Conservation (phyloP, 108 stramenopile genomes). For the Conticribra guillardii region DNA sequence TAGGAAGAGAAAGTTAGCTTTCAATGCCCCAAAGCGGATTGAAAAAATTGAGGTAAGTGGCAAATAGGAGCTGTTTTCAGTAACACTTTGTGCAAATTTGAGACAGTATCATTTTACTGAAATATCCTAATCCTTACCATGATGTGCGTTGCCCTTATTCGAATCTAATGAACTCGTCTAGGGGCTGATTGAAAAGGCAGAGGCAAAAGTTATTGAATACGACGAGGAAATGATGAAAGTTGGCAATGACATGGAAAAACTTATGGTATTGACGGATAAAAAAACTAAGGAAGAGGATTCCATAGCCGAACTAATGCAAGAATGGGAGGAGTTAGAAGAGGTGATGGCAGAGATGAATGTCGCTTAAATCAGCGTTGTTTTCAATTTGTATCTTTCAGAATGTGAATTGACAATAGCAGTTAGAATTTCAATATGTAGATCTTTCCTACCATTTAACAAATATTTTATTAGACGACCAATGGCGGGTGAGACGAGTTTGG, state of each 20-base stretch:
- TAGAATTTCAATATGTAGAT: not conserved
- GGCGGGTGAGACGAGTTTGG: too few relatives aligned
- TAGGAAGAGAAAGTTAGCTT: slow-evolving; percentile 69
- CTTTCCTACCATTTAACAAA: too few relatives aligned
- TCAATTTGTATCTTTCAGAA: not conserved
- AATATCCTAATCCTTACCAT: not conserved
- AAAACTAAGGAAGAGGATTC: slow-evolving; percentile 57
- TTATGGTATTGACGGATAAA: slow-evolving; percentile 65
- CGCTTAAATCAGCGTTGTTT: not conserved
- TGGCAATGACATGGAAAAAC: slow-evolving; percentile 76
- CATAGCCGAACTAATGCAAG: slow-evolving; percentile 70
- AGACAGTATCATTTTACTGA: too few relatives aligned
- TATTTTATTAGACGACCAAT: too few relatives aligned
- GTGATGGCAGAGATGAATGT: slow-evolving; percentile 54
- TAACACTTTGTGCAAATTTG: too few relatives aligned
- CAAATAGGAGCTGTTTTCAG: not conserved
- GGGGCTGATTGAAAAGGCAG: slow-evolving; percentile 69
- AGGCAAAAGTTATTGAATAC: slow-evolving; percentile 63
- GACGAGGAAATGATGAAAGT: slow-evolving; percentile 82
- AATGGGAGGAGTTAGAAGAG: slow-evolving; percentile 83
- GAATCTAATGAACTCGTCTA: too few relatives aligned
- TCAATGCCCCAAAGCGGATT: slow-evolving; percentile 86
- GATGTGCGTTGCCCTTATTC: not conserved
- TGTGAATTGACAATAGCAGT: too few relatives aligned
- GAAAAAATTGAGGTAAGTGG: slow-evolving; percentile 57